Conservation (phyloP, 345 rosid species). For the Geranium rotundifolium region DNA sequence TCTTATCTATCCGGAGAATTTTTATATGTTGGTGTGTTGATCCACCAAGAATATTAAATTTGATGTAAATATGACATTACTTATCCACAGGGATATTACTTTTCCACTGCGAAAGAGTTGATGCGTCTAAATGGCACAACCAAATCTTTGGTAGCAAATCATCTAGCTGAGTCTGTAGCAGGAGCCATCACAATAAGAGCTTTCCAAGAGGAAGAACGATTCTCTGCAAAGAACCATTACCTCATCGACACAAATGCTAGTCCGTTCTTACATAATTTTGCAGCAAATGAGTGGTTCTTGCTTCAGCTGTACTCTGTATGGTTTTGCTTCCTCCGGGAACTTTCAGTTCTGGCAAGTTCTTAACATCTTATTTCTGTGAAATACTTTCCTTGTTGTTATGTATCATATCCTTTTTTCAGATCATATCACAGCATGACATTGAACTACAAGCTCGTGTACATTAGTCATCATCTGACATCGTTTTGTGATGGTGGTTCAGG, state of each 20-base stretch:
- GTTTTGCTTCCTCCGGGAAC: constrained; percentile 88
- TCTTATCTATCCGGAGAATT: too few species aligned
- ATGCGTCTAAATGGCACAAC: constrained; percentile 91
- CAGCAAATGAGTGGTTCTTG: constrained; percentile 85
- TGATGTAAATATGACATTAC: neutral
- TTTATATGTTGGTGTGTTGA: too few species aligned
- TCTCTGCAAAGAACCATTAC: constrained; percentile 56
- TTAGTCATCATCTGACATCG: too few species aligned
- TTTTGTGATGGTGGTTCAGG: neutral
- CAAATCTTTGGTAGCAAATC: constrained; percentile 83
- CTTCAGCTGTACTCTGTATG: constrained; percentile 87
- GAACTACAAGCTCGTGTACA: too few species aligned
- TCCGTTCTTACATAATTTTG: constrained; percentile 81
- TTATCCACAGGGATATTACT: constrained; percentile 57
- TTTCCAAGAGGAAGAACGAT: constrained; percentile 76
- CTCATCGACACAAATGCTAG: constrained; percentile 77
- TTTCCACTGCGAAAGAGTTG: constrained; percentile 71
- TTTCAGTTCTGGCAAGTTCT: constrained; percentile 62
- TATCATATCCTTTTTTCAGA: too few species aligned
- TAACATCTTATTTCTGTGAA: too few species aligned
- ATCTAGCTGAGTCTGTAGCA: constrained; percentile 84
- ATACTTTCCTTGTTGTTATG: too few species aligned
- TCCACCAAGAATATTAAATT: too few species aligned
- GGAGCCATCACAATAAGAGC: constrained; percentile 87
- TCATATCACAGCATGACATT: too few species aligned